Base-by-base conservation (phyloP, 768 basidiomycete species). In the Grammothele lineata region DNA sequence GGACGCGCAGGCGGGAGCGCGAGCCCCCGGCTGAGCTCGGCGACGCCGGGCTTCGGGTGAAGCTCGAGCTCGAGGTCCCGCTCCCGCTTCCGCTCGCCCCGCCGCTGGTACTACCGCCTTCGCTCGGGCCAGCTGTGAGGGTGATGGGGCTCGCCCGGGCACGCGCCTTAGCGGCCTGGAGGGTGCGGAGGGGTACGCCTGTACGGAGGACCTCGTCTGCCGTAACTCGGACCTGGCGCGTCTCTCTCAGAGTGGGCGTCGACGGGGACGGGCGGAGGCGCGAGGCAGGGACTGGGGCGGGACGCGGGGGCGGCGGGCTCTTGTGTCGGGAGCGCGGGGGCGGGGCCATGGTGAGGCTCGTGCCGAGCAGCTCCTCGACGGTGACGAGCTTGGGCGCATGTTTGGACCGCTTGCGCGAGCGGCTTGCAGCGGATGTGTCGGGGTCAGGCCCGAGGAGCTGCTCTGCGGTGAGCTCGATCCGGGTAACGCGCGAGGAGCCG, bases 1-100 rank as follows among this genome's bases (percentile, higher is more conserved):
- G 8, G 10, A 41, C 40, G 4, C 26, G 25, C 27, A 14, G 27
- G 27, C 27, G 27, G 86, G 34, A 85, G 87, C 6, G 87, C 83
- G 27, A 30, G 27, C n/a, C n/a, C n/a, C n/a, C n/a, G n/a, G n/a
- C n/a, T n/a, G n/a, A n/a, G n/a, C n/a, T n/a, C n/a, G n/a, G n/a
- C n/a, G n/a, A n/a, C n/a, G n/a, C n/a, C n/a, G n/a, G n/a, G n/a
- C n/a, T n/a, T n/a, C n/a, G n/a, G n/a, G n/a, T n/a, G n/a, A n/a
- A n/a, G n/a, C n/a, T n/a, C n/a, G n/a, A n/a, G n/a, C n/a, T n/a
- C n/a, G n/a, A n/a, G n/a, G n/a, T n/a, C n/a, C n/a, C n/a, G n/a
- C n/a, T n/a, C n/a, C n/a, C n/a, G n/a, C n/a, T n/a, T n/a, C n/a
- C n/a, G n/a, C n/a, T n/a, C n/a, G n/a, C n/a, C n/a, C n/a, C n/a